Evolutionary conservation across 768 basidiomycete genomes (phyloP).

Genomic region (Rhizopogon vinicolor): DNA sequence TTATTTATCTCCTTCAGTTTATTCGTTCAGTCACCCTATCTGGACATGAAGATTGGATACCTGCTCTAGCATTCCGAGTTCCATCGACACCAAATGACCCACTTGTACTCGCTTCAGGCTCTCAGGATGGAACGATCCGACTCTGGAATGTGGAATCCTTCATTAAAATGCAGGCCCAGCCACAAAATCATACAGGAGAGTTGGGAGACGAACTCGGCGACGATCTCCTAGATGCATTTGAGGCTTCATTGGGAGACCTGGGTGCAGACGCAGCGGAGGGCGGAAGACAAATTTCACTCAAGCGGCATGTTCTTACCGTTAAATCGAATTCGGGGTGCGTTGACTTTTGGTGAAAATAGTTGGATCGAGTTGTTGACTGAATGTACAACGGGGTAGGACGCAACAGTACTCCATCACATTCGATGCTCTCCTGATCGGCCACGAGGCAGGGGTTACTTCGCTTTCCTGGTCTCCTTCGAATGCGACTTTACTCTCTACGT

Average conservation of each 20-base stretch:
- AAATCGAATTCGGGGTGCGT: conserved; percentile 43
- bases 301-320: conserved; percentile 73
- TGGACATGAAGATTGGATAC: conserved; percentile 97
- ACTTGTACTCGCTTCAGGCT: conserved; percentile 85
- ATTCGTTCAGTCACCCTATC: conserved; percentile 52
- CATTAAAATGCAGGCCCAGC: conserved; percentile 19
- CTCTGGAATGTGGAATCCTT: conserved; percentile 80
- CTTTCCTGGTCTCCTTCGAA: conserved; percentile 70
- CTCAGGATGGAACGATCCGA: conserved; percentile 91
- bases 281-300: conserved; percentile 83
- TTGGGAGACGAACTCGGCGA: conserved; percentile 41
- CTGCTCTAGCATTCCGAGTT: conserved; percentile 63
- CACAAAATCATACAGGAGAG: conserved; percentile 11
- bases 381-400: conserved; percentile 20
- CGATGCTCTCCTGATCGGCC: conserved; percentile 93
- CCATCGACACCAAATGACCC: conserved; percentile 25
- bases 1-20: conserved; percentile 37
- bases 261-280: conserved; percentile 68
- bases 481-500: conserved; percentile 76
- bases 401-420: conserved; percentile 77
- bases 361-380: conserved; percentile 1
- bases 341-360: neutral
- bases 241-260: conserved; percentile 70
- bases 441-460: conserved; percentile 89
- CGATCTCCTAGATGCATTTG: conserved; percentile 84